Conservation (phyloP, 805 yeast genomes). For the Candida tibetensis region DNA sequence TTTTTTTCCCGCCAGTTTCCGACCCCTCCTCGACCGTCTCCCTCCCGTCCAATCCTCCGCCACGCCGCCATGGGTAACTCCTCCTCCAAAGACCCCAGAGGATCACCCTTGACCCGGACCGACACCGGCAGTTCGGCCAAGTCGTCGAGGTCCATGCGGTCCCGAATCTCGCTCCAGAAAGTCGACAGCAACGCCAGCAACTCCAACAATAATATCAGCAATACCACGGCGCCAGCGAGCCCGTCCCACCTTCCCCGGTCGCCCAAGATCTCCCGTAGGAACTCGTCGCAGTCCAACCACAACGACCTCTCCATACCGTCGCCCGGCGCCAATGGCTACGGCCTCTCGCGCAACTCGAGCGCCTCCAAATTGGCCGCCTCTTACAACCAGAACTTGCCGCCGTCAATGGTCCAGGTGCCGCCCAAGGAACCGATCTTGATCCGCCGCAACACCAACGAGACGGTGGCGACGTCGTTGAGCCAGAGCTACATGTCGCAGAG, state of each 20-base stretch:
- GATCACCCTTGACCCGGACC: conserved; percentile 50
- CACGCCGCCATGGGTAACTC: conserved; percentile 50
- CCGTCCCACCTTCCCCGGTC: conserved; percentile 24
- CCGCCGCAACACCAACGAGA: conserved; percentile 47
- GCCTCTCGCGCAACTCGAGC: conserved; percentile 7
- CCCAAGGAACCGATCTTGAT: conserved; percentile 74
- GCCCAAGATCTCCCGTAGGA: conserved; percentile 31
- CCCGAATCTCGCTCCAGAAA: conserved; percentile 27
- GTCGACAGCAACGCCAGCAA: conserved; percentile 14
- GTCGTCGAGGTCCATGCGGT: conserved; percentile 46
- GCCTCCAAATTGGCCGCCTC: conserved; percentile 11
- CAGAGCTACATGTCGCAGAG: conserved; percentile 11
- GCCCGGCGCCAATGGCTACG: conserved; percentile 4
- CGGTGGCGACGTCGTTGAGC: conserved; percentile 7
- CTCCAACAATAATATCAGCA: conserved; percentile 13
- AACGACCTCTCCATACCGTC: conserved; percentile 13
- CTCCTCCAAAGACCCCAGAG: conserved; percentile 38
- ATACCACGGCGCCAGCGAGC: conserved; percentile 15
- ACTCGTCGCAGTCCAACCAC: conserved; percentile 21
- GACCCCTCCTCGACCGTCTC: no score
- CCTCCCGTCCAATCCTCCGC: background rate
- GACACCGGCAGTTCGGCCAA: conserved; percentile 53
- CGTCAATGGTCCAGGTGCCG: conserved; percentile 65
- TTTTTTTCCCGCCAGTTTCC: no score
- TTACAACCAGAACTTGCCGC: conserved; percentile 45